These are phyloP conservation scores for Pinus tabuliformis DNA, from an alignment of 75 land plant species.

Conservation along the genomic window DNA sequence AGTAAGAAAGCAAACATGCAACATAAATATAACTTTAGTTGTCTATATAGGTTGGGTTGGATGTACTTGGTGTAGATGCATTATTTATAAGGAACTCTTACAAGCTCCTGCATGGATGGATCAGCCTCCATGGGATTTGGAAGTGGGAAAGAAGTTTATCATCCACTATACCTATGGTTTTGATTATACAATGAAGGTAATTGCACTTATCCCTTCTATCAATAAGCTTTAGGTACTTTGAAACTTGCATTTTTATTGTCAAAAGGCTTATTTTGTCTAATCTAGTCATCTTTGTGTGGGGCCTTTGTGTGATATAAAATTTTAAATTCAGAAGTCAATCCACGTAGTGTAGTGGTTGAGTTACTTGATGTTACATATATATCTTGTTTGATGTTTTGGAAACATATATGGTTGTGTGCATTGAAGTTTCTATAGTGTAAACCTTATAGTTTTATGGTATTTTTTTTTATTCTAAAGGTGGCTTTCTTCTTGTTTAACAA, in stretches of 20 bases:
- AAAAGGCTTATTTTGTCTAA: not conserved
- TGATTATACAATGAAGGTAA: slow-evolving; percentile 64
- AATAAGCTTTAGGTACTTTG: not conserved
- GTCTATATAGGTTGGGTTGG: not conserved
- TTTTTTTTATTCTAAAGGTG: too few species aligned
- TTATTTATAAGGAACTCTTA: not conserved
- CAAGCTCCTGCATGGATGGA: not conserved
- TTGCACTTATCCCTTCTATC: not conserved
- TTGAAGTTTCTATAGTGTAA: too few species aligned
- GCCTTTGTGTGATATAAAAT: not conserved
- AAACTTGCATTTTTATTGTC: not conserved
- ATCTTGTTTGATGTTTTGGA: too few species aligned
- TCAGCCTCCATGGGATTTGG: slow-evolving; percentile 71
- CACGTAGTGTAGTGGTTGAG: not conserved
- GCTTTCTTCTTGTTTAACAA: too few species aligned
- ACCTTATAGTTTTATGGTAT: too few species aligned
- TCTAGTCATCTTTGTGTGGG: not conserved
- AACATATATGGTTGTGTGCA: too few species aligned
- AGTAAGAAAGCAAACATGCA: not conserved
- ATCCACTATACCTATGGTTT: slow-evolving; percentile 75
- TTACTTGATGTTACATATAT: too few species aligned
- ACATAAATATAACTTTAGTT: not conserved
- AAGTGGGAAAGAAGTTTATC: slow-evolving; percentile 45
- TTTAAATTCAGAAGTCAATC: not conserved
- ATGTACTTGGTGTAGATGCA: not conserved